phyloP scores from a whole-genome alignment of 1,284 basidiomycete genomes.

The Ganoderma leucocontextum region DNA sequence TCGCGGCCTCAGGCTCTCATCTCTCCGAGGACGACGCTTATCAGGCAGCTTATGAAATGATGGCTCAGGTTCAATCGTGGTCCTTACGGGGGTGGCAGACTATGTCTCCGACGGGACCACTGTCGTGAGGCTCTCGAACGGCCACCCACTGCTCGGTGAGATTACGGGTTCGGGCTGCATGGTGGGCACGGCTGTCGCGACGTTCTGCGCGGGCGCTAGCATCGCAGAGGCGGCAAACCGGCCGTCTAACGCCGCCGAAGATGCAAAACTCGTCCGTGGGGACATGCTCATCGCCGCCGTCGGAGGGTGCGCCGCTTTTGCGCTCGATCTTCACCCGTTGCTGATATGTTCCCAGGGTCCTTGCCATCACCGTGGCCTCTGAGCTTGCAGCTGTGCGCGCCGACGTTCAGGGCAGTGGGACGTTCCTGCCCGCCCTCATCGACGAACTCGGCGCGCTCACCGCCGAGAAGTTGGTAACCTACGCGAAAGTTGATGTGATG shows the following conservation, averaged over 20 bases:
- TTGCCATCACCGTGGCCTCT: slow-evolving; percentile 86
- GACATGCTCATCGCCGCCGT: slow-evolving; percentile 81
- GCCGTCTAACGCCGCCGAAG: slow-evolving; percentile 35
- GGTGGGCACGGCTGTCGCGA: slow-evolving; percentile 79
- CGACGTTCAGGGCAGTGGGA: slow-evolving; percentile 85
- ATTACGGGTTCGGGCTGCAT: slow-evolving; percentile 95
- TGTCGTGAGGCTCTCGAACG: slow-evolving; percentile 80
- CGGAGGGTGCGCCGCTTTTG: slow-evolving; percentile 67
- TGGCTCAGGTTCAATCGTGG: slow-evolving; percentile 76
- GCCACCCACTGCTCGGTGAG: slow-evolving; percentile 75
- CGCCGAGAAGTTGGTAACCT: slow-evolving; percentile 57
- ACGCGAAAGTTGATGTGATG: slow-evolving; percentile 58
- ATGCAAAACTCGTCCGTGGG: slow-evolving; percentile 64
- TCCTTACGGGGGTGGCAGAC: slow-evolving; percentile 85
- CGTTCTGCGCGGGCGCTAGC: slow-evolving; percentile 80
- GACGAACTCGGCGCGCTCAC: slow-evolving; percentile 80
- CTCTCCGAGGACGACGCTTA: slow-evolving; percentile 35
- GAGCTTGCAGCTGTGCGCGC: slow-evolving; percentile 78
- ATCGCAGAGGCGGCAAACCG: slow-evolving; percentile 40
- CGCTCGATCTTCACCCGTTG: neutral
- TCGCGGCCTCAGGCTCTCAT: neutral
- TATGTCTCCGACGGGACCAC: slow-evolving; percentile 87
- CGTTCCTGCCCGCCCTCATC: slow-evolving; percentile 88
- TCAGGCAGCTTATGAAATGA: neutral
- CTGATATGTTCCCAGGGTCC: slow-evolving; percentile 57